Evolutionary conservation across 2,329 filamentous ascomycete species (phyloP), one percentile per base, ranked within the genome.

Genomic region (Microsporum audouinii): DNA sequence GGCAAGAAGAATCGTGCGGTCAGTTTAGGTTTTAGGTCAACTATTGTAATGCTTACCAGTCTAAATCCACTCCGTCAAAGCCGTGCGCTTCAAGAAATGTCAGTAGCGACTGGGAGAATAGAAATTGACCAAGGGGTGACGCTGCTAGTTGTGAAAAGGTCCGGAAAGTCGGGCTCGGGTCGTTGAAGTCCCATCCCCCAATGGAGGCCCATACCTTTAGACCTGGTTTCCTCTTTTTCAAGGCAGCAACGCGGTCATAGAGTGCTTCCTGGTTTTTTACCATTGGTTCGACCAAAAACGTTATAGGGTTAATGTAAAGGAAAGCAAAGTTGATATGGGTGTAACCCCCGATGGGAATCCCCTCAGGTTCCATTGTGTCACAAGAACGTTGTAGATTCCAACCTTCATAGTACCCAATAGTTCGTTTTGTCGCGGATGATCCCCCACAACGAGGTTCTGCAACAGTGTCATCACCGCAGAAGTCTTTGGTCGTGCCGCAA

Each of bases 311-410:
- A 58, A 79, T 72, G 36, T 70, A 71, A 2, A 71, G 73, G 58
- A 78, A 79, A 0, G 76, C 72, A 41, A 68, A 71, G 8, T 72
- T 72, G 51, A 73, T 59, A 60, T 70, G 63, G 0, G 60, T 65
- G 6, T 65, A 64, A 8, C 63, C n/a, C 53, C 29, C 65, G 47
- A 53, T 63, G 53, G 61, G 58, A 56, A 62, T 57, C 6, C n/a
- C 29, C 49, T 55, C 49, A 6, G 49, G 49, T 4, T 4, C 14
- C 17, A 55, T 7, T 1, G 17, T 36, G 17, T 47, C 60, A 56
- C 71, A 74, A 0, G 36, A 2, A 0, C 69, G 58, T 0, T 60
- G 63, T 6, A 29, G 36, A 0, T 63, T 59, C 72, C 71, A 75
- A 3, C 60, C 33, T 62, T 75, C 71, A 61, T 74, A 76, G 59